Evolutionary conservation across 164 flowering plant species (phyloP), one percentile per base, ranked within the genome.

Genomic region (Vitis labrusca): DNA sequence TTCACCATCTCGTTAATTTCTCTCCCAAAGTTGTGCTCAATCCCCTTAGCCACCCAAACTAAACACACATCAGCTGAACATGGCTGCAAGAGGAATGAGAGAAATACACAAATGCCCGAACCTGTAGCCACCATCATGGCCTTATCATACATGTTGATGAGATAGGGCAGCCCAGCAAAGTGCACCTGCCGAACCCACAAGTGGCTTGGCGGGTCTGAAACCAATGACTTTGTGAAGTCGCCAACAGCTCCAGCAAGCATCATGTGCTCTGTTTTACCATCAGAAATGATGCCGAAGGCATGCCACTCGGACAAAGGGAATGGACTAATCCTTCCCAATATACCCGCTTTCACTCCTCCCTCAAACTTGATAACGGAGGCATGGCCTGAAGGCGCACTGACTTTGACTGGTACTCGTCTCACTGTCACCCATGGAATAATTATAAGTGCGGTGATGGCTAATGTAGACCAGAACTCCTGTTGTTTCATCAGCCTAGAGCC

Each of bases 171-270:
- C 1, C 92, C 92, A 0, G 89, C 91, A 50, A 90, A 90, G 67
- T 88, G 91, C 27, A 90, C 80, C 13, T 50, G 49, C 2, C 91
- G 78, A 19, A 90, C 88, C 94, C 92, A 86, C 30, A 90, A 66
- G 57, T 88, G 89, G 69, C 72, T 80, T 2, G 94, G 91, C 0
- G 94, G 91, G 72, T 81, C 61, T 2, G 88, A 57, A 8, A 90
- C 88, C 27, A 90, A 64, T 0, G 87, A 78, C 67, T 80, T 88
- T 0, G 92, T 90, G 88, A 86, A 90, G 76, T 90, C 94, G 0
- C 94, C 94, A 0, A 86, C 94, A 10, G 92, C 92, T 4, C 94
- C 92, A 8, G 92, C 94, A 1, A 90, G 81, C 88, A 90, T 86
- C 88, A 88, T 79, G 84, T 90, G 92, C 55, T 78, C 86, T 50